Evolutionary conservation across 768 basidiomycete species (phyloP).

Genomic region (Gyrodon lividus): DNA sequence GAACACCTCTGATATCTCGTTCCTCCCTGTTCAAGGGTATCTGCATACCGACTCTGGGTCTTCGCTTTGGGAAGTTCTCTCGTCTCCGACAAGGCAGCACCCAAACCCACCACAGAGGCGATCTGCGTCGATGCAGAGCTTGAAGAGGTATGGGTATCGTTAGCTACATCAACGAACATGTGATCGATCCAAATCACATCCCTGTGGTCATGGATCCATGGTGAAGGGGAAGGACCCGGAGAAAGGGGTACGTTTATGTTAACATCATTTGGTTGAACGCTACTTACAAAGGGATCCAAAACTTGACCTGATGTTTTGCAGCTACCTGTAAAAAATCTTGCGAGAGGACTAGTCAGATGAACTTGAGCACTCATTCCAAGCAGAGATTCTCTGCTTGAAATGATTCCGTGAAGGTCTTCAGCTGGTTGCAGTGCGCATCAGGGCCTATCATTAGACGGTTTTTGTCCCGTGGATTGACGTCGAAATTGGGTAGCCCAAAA

Average conservation of each 20-base stretch:
- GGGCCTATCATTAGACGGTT: conserved; percentile 32
- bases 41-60: conserved; percentile 50
- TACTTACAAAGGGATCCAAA: too few species aligned
- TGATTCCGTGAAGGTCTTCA: conserved; percentile 53
- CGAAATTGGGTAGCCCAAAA: conserved; percentile 52
- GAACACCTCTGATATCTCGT: too few species aligned
- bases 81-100: conserved; percentile 40
- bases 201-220: conserved; percentile 36
- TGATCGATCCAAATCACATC: conserved; percentile 49
- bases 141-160: conserved; percentile 54
- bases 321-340: conserved; percentile 44
- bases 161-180: conserved; percentile 63
- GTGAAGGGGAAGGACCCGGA: too few species aligned
- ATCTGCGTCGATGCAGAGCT: conserved; percentile 56
- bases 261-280: too few species aligned
- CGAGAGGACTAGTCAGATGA: conserved; percentile 41
- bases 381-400: conserved; percentile 54
- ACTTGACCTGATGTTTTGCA: too few species aligned
- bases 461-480: conserved; percentile 55
- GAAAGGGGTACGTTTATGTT: too few species aligned
- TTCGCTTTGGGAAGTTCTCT: conserved; percentile 69
- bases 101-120: conserved; percentile 34
- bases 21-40: conserved; percentile 57
- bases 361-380: conserved; percentile 46
- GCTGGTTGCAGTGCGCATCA: conserved; percentile 43